Conservation (phyloP, 73 alveolate species). For the Symbiodinium natans region DNA sequence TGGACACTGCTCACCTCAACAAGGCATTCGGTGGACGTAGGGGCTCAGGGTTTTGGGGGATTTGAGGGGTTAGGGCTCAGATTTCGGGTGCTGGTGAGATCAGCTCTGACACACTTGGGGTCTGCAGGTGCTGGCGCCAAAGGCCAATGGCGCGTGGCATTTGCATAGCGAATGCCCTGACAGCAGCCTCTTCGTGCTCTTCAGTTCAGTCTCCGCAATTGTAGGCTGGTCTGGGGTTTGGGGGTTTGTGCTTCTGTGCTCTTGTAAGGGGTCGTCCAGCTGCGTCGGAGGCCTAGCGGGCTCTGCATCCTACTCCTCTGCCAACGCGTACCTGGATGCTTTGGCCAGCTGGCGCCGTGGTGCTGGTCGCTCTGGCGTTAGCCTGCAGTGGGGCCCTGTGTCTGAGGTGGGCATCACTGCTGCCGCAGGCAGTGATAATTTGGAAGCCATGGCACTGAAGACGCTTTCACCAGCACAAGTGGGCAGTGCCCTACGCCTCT, state of each 20-base stretch:
- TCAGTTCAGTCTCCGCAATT: slow-evolving; percentile 72
- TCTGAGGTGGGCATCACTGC: slow-evolving; percentile 92
- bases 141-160: slow-evolving; percentile 83
- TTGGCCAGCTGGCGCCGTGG: slow-evolving; percentile 62
- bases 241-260: slow-evolving; percentile 42
- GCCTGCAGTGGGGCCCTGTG: slow-evolving; percentile 93
- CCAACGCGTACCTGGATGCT: slow-evolving; percentile 62
- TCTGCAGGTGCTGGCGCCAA: slow-evolving; percentile 52
- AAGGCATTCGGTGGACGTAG: too few species aligned
- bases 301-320: slow-evolving; percentile 7
- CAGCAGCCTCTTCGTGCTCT: slow-evolving; percentile 66
- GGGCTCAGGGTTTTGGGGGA: neutral
- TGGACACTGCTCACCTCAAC: slow-evolving; percentile 32
- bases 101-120: neutral
- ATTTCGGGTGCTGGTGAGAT: neutral
- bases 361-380: slow-evolving; percentile 44
- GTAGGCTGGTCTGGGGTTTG: slow-evolving; percentile 18
- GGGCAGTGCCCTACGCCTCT: slow-evolving; percentile 74
- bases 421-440: slow-evolving; percentile 60
- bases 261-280: neutral
- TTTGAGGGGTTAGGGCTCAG: neutral
- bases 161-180: slow-evolving; percentile 24
- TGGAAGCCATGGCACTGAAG: slow-evolving; percentile 71
- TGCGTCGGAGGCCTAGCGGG: slow-evolving; percentile 1
- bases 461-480: slow-evolving; percentile 89